phyloP scores from a whole-genome alignment of 23 red algal genomes.

The Cyanidium caldarium region DNA sequence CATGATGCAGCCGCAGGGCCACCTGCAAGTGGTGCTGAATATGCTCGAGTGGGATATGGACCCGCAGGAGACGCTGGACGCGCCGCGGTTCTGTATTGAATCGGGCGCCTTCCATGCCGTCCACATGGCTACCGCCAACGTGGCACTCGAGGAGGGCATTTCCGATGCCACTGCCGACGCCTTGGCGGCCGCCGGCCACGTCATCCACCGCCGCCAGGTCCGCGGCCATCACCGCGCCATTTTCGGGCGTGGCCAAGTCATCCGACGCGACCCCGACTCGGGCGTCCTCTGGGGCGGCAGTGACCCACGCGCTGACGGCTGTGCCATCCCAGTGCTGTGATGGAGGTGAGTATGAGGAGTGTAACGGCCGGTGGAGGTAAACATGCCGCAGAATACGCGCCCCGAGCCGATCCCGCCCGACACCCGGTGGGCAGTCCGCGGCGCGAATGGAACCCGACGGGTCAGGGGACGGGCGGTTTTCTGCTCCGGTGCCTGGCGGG shows the following conservation, averaged over 20 bases:
- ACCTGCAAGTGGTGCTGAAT: conserved; percentile 41
- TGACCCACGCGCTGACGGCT: not conserved
- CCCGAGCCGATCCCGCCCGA: too few species aligned
- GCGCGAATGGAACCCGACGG: too few species aligned
- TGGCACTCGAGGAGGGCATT: not conserved
- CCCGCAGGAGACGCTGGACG: conserved; percentile 67
- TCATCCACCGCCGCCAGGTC: not conserved
- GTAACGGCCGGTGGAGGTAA: too few species aligned
- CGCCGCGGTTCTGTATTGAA: conserved; percentile 41
- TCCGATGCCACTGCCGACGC: not conserved
- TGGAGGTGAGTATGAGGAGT: too few species aligned
- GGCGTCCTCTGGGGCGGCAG: not conserved
- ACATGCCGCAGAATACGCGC: too few species aligned
- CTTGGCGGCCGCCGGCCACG: not conserved
- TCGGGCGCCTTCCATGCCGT: not conserved
- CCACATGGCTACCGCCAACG: not conserved
- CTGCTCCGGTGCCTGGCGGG: too few species aligned
- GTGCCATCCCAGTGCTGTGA: not conserved
- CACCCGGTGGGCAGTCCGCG: too few species aligned
- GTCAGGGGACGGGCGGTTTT: too few species aligned
- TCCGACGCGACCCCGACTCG: not conserved
- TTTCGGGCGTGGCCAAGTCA: conserved; percentile 1
- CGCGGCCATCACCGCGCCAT: not conserved
- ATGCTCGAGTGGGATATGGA: conserved; percentile 56
- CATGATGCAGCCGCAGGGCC: conserved; percentile 92